Conservation (phyloP, 2,329 filamentous ascomycete species). For the Penicillium sp. region DNA sequence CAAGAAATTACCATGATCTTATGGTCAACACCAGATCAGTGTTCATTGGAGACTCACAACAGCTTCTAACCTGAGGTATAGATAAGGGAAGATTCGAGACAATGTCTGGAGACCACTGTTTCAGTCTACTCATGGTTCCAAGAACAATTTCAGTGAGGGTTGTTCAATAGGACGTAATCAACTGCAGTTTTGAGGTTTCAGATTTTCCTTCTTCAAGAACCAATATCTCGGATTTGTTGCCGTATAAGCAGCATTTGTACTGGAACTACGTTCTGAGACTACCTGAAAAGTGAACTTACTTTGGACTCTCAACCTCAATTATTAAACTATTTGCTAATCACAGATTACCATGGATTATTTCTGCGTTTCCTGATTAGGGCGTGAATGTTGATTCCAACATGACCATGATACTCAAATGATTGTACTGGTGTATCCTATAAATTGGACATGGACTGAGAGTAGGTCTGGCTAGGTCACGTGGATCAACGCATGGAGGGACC, state of each 20-base stretch:
- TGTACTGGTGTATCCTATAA: background rate
- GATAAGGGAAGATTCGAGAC: background rate
- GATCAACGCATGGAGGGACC: background rate
- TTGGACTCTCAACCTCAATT: too few relatives aligned
- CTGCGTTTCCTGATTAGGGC: too few relatives aligned
- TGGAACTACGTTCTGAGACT: too few relatives aligned
- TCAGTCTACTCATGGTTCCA: background rate
- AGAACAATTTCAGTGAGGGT: background rate
- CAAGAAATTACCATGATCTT: background rate
- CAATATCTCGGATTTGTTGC: too few relatives aligned
- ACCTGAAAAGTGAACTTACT: too few relatives aligned
- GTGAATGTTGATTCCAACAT: background rate
- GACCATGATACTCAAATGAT: background rate
- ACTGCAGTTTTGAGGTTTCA: background rate
- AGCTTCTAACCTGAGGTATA: background rate
- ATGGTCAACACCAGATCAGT: background rate
- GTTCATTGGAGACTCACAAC: background rate
- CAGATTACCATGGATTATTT: too few relatives aligned
- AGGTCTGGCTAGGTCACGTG: background rate
- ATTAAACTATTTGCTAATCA: too few relatives aligned
- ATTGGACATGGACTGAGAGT: background rate
- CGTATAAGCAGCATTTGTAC: too few relatives aligned
- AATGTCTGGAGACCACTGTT: background rate
- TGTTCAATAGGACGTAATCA: background rate
- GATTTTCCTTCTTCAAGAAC: too few relatives aligned